A percentile compares a stretch with the other conserved stretches of the same genome.
Evolutionary conservation across 2,329 filamentous ascomycete genomes (phyloP).

Genomic region (Pleoardoris graminearum): DNA sequence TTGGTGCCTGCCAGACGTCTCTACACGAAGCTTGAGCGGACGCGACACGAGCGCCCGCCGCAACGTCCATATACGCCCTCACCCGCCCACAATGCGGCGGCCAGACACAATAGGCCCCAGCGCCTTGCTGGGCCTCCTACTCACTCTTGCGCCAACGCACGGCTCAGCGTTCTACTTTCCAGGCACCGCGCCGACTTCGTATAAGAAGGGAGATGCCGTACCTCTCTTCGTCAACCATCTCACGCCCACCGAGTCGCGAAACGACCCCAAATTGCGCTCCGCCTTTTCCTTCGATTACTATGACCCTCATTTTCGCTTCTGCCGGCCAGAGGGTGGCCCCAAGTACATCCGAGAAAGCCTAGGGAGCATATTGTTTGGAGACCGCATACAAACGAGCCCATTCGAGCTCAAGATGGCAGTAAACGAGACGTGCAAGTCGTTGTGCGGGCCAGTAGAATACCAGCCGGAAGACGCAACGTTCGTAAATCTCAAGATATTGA

Average conservation of each 20-base stretch:
- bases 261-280: conserved; percentile 83
- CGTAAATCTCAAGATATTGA: conserved; percentile 77
- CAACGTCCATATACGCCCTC: conserved; percentile 4
- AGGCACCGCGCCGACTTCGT: conserved; percentile 91
- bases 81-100: conserved; percentile 33
- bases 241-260: conserved; percentile 76
- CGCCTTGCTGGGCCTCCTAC: conserved; percentile 30
- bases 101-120: conserved; percentile 27
- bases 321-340: conserved; percentile 74
- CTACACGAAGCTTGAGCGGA: not conserved
- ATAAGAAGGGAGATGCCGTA: conserved; percentile 76
- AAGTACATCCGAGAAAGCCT: conserved; percentile 83
- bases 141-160: conserved; percentile 40
- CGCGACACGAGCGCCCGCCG: conserved; percentile 6
- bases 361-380: conserved; percentile 95
- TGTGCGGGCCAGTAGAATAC: conserved; percentile 72
- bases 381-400: conserved; percentile 95
- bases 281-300: conserved; percentile 98
- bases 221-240: conserved; percentile 92
- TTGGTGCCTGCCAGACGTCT: not conserved
- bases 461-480: conserved; percentile 71
- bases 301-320: conserved; percentile 84
- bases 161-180: conserved; percentile 86
- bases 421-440: conserved; percentile 83
- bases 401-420: conserved; percentile 84